A percentile compares a stretch with the other conserved stretches of the same genome.
Conservation (phyloP, 257 asterid species). For the Knoxia roxburghii region DNA sequence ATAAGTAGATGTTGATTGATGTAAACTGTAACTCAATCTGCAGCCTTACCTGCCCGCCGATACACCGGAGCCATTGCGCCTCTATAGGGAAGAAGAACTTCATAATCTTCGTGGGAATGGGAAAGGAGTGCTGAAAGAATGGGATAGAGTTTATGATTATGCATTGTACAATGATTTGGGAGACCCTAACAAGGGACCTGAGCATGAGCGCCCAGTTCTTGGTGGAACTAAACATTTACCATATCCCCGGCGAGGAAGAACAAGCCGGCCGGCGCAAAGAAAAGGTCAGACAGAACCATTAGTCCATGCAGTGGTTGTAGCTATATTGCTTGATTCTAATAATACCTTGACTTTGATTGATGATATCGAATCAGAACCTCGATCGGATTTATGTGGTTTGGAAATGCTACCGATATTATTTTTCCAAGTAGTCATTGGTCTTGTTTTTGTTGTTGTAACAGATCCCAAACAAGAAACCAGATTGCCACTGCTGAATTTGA, state of each 20-base stretch:
- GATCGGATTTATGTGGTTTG: background rate
- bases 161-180: constrained; percentile 85
- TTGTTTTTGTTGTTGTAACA: constrained; percentile 20
- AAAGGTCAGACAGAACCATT: constrained; percentile 38
- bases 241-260: constrained; percentile 80
- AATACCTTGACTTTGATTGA: background rate
- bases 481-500: constrained; percentile 46
- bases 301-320: background rate
- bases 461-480: constrained; percentile 67
- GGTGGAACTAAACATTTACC: constrained; percentile 71
- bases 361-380: background rate
- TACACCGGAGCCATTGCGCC: constrained; percentile 59
- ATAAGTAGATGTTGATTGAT: too few species aligned
- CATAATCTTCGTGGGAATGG: constrained; percentile 60
- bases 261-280: constrained; percentile 71
- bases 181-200: constrained; percentile 57
- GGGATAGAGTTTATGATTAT: constrained; percentile 93
- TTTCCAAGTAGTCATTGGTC: too few species aligned
- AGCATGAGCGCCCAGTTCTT: constrained; percentile 57
- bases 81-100: constrained; percentile 73
- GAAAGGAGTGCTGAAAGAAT: constrained; percentile 51
- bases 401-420: too few species aligned
- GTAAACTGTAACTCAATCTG: constrained; percentile 4
- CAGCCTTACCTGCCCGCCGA: constrained; percentile 64
- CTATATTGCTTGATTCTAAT: background rate